Evolutionary conservation across 345 rosid species (phyloP).

Genomic region (Odontarrhena argentea): DNA sequence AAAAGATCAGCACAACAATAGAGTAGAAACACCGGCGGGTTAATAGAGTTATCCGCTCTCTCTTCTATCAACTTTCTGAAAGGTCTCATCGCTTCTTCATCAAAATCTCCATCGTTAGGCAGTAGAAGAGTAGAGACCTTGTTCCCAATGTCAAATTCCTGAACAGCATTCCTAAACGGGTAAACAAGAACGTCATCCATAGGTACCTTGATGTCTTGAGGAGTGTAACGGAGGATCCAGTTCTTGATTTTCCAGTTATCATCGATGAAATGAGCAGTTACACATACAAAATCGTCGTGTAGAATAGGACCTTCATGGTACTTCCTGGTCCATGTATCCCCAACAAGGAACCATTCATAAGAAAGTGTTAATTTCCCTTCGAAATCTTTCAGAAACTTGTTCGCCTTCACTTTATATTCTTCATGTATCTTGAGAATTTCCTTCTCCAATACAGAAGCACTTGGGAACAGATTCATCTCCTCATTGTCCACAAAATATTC

Average conservation of each 20-base stretch:
- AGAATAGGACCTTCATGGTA: neutral
- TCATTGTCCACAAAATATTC: too few relatives aligned
- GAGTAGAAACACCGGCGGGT: neutral
- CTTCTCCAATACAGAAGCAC: neutral
- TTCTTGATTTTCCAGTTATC: neutral
- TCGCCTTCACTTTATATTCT: constrained; percentile 8
- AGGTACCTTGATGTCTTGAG: neutral
- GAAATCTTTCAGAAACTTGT: constrained; percentile 25
- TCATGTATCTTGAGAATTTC: constrained; percentile 13
- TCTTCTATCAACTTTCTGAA: constrained; percentile 8
- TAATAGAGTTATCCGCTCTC: neutral
- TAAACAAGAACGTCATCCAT: neutral
- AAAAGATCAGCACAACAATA: constrained; percentile 24
- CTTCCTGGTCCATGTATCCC: neutral
- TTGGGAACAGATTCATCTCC: neutral
- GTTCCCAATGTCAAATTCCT: constrained; percentile 19
- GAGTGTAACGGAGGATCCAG: constrained; percentile 28
- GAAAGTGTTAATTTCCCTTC: constrained; percentile 26
- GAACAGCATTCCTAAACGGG: constrained; percentile 8
- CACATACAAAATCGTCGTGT: neutral
- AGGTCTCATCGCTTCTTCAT: neutral
- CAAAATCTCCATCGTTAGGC: constrained; percentile 2
- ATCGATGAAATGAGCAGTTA: constrained; percentile 18
- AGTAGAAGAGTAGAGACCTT: constrained; percentile 23
- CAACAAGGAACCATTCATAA: constrained; percentile 13